Percentiles rank a stretch among this genome's conserved stretches.
Evolutionary conservation across 106 monocot species (phyloP).

Genomic region (Hemerocallis citrina): DNA sequence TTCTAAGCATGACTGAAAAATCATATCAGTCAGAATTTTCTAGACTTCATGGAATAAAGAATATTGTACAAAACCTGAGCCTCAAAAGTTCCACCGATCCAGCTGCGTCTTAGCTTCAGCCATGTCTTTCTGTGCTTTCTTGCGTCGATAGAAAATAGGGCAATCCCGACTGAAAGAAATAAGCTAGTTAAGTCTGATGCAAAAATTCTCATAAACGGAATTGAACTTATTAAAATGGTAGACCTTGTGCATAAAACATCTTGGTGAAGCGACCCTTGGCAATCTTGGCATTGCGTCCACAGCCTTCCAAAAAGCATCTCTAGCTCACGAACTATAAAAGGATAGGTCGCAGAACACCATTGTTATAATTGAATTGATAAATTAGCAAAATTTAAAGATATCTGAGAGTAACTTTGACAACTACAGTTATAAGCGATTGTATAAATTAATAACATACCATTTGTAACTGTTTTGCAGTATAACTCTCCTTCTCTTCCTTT

Average conservation of each 20-base stretch:
- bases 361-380: not conserved
- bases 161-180: slow-evolving; percentile 70
- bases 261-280: slow-evolving; percentile 98
- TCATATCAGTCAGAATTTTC: too few species aligned
- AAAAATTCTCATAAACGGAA: not conserved
- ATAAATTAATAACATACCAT: slow-evolving; percentile 37
- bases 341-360: not conserved
- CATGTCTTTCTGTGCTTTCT: slow-evolving; percentile 99
- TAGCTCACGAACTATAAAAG: slow-evolving; percentile 63
- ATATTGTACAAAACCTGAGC: not conserved
- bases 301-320: slow-evolving; percentile 88
- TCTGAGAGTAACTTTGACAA: not conserved
- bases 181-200: not conserved
- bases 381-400: not conserved
- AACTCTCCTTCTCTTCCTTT: slow-evolving; percentile 97
- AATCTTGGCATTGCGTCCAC: slow-evolving; percentile 99
- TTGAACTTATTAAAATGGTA: not conserved
- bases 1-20: too few species aligned
- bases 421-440: not conserved
- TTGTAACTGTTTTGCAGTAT: slow-evolving; percentile 90
- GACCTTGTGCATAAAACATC: slow-evolving; percentile 97
- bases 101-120: slow-evolving; percentile 88
- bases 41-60: too few species aligned
- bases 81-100: slow-evolving; percentile 83
- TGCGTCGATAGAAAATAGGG: slow-evolving; percentile 94